Base-by-base conservation (phyloP, 2,329 filamentous ascomycete genomes). In the Pseudopithomyces chartarum region DNA sequence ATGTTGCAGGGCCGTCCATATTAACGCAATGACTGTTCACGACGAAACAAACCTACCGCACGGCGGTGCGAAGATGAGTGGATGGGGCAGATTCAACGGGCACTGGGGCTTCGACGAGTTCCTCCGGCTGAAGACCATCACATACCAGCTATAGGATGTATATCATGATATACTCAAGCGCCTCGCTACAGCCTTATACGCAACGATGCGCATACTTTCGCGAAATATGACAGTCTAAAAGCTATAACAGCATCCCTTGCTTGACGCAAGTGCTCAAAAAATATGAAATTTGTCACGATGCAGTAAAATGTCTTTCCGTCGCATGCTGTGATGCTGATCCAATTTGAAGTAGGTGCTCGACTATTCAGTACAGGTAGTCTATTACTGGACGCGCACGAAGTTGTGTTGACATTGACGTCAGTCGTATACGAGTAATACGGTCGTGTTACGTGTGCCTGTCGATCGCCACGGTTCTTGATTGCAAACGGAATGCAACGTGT, bases 11-110 rank as follows among this genome's bases (percentile, higher is more conserved):
- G 81, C 81, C 3, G 73, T 83, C 2, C 81, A 83, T 60, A 82
- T 83, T 66, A 83, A 83, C 61, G 69, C 73, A 7, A 82, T 82
- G 80, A 80, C 73, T 17, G 75, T 83, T 10, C 81, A 82, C 59
- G 81, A 83, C 52, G 81, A 83, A 63, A 65, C 73, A 8, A 67
- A 64, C 6, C 65, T 83, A 40, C 81, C 81, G 8, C 81, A 82
- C 61, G 81, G 81, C 13, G 81, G 81, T 17, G 74, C 75, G 1
- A 82, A 82, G 70, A 75, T 75, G 59, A 81, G 78, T 55, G 81
- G 81, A 0, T 83, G 76, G 68, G 80, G 80, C 4, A 63, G 80
- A 2, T 81, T 82, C 65, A 81, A 81, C 57, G 77, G 68, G 1
- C 66, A 71, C 12, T 76, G 75, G 73, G 80, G 80, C 1, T 60